Percentiles rank a stretch among this genome's conserved stretches.
These are phyloP conservation scores for Talaromyces proteolyticus DNA, from an alignment of 495 filamentous ascomycete genomes.

Conservation along the genomic window DNA sequence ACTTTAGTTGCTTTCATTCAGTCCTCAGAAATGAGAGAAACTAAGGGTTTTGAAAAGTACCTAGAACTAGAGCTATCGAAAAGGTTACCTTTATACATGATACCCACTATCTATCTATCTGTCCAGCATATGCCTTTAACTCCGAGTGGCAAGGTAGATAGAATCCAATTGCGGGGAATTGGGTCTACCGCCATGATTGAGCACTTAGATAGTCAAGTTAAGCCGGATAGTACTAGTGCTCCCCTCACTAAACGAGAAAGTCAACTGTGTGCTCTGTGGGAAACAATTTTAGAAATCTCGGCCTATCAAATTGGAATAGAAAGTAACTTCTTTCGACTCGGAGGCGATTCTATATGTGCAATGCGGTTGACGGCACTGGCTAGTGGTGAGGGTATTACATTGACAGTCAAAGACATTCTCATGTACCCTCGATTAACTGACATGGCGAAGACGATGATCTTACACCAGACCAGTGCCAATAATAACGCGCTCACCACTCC, in stretches of 20 bases:
- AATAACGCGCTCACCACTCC: not conserved
- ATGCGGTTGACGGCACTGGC: conserved; percentile 28
- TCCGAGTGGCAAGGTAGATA: conserved; percentile 47
- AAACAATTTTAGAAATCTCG: not conserved
- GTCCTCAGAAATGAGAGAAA: no score
- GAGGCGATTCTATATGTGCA: conserved; percentile 49
- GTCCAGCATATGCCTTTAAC: conserved; percentile 39
- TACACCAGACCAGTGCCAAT: not conserved
- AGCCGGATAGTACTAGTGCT: not conserved
- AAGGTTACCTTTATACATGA: conserved; percentile 40
- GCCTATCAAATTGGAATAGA: conserved; percentile 18
- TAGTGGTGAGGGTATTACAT: not conserved
- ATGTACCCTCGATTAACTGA: conserved; percentile 23
- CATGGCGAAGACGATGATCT: conserved; percentile 24
- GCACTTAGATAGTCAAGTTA: not conserved
- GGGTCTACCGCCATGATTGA: not conserved
- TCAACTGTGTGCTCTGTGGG: not conserved
- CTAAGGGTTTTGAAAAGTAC: no score
- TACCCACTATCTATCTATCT: conserved; percentile 47
- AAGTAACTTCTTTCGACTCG: conserved; percentile 47
- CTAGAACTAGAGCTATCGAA: no score
- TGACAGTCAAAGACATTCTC: conserved; percentile 34
- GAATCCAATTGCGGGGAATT: conserved; percentile 30
- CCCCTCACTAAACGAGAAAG: not conserved
- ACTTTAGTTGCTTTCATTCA: no score